Conservation (phyloP, 495 filamentous ascomycete species). For the Penicillium tannophilum region DNA sequence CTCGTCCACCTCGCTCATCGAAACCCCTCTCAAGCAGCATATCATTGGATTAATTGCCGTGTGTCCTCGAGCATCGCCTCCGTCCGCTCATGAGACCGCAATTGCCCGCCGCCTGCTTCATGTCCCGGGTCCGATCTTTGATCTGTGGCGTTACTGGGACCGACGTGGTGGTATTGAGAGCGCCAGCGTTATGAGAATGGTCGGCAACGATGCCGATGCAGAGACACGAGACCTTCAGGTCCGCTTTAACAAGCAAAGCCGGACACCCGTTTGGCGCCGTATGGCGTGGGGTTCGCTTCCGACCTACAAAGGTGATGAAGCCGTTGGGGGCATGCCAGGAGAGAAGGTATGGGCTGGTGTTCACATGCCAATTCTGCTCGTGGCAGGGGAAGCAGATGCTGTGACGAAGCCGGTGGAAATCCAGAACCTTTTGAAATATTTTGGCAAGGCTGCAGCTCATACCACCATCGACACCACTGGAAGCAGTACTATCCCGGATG, state of each 20-base stretch:
- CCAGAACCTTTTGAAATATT: slow-evolving; percentile 64
- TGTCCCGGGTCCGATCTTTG: slow-evolving; percentile 72
- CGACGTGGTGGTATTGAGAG: slow-evolving; percentile 76
- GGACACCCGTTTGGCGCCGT: slow-evolving; percentile 77
- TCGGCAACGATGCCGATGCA: slow-evolving; percentile 70
- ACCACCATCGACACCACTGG: slow-evolving; percentile 43
- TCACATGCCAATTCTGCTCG: slow-evolving; percentile 70
- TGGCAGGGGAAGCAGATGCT: slow-evolving; percentile 75
- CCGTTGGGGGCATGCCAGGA: slow-evolving; percentile 68
- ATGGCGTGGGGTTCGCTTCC: slow-evolving; percentile 77
- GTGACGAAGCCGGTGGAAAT: slow-evolving; percentile 73
- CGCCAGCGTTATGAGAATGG: slow-evolving; percentile 76
- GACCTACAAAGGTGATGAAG: slow-evolving; percentile 46
- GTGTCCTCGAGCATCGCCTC: slow-evolving; percentile 70
- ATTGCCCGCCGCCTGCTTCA: slow-evolving; percentile 57
- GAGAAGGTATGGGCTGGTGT: slow-evolving; percentile 73
- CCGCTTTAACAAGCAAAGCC: slow-evolving; percentile 81
- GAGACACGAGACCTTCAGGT: slow-evolving; percentile 78
- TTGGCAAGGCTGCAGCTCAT: slow-evolving; percentile 41
- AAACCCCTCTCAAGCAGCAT: slow-evolving; percentile 54
- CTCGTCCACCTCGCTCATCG: slow-evolving; percentile 56
- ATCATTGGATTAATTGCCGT: slow-evolving; percentile 78
- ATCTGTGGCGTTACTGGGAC: slow-evolving; percentile 80
- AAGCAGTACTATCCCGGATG: slow-evolving; percentile 47
- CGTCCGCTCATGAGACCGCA: slow-evolving; percentile 53